Conservation (phyloP, 202 grass and related monocot species). For the Eragrostis tef region DNA sequence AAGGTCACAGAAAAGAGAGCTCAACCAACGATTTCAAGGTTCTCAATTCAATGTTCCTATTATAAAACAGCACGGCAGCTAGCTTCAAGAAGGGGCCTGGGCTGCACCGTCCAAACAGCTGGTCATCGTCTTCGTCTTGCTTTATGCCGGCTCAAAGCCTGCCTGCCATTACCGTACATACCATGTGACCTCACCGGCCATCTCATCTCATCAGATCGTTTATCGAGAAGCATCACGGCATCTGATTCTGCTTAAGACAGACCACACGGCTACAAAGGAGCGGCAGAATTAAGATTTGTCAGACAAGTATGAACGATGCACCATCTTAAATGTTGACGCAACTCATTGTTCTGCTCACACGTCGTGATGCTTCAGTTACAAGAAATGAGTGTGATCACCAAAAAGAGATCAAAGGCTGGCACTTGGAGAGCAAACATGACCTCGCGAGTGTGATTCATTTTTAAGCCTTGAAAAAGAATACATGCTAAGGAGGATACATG, state of each 20-base stretch:
- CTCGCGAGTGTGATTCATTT: background rate
- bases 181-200: conserved; percentile 2
- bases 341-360: background rate
- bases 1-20: background rate
- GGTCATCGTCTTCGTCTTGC: background rate
- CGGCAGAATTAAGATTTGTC: background rate
- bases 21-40: background rate
- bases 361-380: background rate
- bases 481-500: conserved; percentile 6
- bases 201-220: background rate
- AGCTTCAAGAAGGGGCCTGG: background rate
- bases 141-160: conserved; percentile 36
- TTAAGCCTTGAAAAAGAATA: background rate
- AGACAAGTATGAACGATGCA: no score
- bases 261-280: background rate
- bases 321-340: background rate
- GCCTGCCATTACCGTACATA: background rate
- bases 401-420: background rate
- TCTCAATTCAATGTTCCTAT: background rate
- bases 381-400: background rate
- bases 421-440: background rate
- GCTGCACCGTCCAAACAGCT: conserved; percentile 1
- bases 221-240: background rate
- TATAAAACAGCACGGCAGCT: background rate
- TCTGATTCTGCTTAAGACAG: background rate